These are phyloP conservation scores for Cucurbita maxima DNA, from an alignment of 306 rosid genomes.

Conservation along the genomic window DNA sequence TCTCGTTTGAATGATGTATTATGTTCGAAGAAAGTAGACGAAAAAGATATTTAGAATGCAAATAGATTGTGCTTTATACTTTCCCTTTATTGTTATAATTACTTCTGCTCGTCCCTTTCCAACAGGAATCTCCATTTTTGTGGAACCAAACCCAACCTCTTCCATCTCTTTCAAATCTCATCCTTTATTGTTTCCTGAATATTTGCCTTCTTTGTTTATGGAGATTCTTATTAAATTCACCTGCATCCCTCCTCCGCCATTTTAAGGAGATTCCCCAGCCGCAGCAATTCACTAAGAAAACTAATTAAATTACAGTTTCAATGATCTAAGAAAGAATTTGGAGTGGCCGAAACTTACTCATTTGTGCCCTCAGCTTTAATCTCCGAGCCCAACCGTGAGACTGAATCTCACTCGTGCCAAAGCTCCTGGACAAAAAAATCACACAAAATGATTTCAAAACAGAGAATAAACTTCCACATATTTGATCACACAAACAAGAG, in stretches of 20 bases:
- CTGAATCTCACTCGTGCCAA: neutral
- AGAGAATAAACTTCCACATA: neutral
- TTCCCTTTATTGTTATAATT: neutral
- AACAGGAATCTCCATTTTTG: neutral
- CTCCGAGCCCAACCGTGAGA: neutral
- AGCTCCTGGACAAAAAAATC: neutral
- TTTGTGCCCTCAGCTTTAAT: neutral
- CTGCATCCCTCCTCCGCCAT: neutral
- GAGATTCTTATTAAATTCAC: neutral
- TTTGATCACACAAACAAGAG: neutral
- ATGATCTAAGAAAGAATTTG: neutral
- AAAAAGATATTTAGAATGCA: too few species aligned
- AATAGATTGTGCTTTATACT: neutral
- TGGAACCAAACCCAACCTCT: neutral
- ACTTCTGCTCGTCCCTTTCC: neutral
- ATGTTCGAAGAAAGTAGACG: too few species aligned
- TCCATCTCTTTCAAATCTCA: neutral
- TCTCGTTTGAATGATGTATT: too few species aligned
- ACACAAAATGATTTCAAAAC: neutral
- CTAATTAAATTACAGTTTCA: neutral
- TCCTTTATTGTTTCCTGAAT: neutral
- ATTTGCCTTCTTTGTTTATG: neutral
- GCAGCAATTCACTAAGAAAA: neutral
- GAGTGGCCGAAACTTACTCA: neutral
- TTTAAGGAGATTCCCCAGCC: neutral